Evolutionary conservation across 2,329 filamentous ascomycete species (phyloP), one percentile per base, ranked within the genome.

Genomic region (Microdochium trichocladiopsis): DNA sequence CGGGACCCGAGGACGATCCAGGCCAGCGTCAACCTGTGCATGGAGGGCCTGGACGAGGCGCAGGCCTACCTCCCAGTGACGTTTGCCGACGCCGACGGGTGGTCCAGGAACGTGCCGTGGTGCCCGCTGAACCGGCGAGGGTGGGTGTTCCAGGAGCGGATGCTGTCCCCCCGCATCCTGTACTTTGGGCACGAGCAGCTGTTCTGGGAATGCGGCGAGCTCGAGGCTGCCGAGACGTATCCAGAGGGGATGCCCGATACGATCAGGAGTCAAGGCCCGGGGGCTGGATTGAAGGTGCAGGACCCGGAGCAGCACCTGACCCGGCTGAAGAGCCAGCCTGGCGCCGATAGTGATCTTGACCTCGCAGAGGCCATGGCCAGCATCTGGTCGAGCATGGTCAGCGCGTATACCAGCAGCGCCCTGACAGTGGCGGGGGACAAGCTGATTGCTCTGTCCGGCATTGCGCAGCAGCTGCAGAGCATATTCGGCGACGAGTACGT

Each of bases 121-220:
- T 45, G 9, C n/a, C 18, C 33, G 33, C 50, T 55, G 3, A 22
- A 53, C 21, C 47, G 37, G n/a, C 54, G 54, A 25, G 54, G 50
- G 21, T 56, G 54, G 54, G 52, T 56, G 1, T 23, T 56, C 23
- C 54, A 56, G 23, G 54, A 56, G 48, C 52, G 54, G 14, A 45
- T 56, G 11, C 50, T 56, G 8, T 43, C 54, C 12, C 52, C 48
- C 4, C 47, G 54, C 3, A 43, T 56, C 31, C 31, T 54, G 5
- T 52, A 56, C 50, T 56, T 31, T 36, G 54, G 48, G 23, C 24
- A 28, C 3, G 33, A 47, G 2, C 52, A 56, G 50, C 31, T 56
- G 16, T 50, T 50, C 16, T 56, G 52, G 54, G 54, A 56, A 37
- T 56, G 54, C 50, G 21, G 23, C 14, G 33, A 28, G n/a, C 18